Base-by-base conservation (phyloP, 2,329 filamentous ascomycete genomes). In the Aspergillus hiratsukae region DNA sequence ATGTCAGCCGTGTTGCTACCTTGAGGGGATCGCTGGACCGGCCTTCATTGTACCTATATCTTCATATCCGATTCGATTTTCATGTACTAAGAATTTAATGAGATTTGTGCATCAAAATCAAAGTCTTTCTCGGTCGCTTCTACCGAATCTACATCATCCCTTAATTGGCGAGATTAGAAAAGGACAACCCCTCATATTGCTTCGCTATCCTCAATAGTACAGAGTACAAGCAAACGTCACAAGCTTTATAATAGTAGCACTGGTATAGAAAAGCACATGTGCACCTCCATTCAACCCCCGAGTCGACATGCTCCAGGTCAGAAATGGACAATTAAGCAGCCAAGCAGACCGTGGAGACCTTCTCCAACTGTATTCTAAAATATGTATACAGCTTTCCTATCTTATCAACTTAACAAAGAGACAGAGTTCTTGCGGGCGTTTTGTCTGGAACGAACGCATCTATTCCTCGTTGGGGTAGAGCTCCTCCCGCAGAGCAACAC, bases 401-500 rank as follows among this genome's bases (percentile, higher is more conserved):
- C 64, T 69, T 65, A 59, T 51, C 66, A 61, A 66, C 64, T 59
- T 56, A 65, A 62, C 60, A 64, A 64, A 53, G 58, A 59, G 58
- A 63, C 56, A 56, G 48, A 59, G 29, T 45, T 49, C 29, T 46
- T 41, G 48, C 31, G 43, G 61, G 60, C 64, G 59, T 58, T 51
- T 45, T 46, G 49, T 41, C 35, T 50, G 54, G 51, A 51, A 51
- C 31, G 60, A 59, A 58, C 56, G 54, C 61, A 62, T 69, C 69
- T 76, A 75, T 64, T 72, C 65, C 69, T 74, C 73, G 57, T 82
- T 76, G 61, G 93, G 91, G 80, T 91, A 97, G 76, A 97, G 83
- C 71, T 90, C 87, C 83, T 97, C 93, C 83, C 94, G 96, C 69
- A 97, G 84, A 65, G 85, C 81, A 69, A 97, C 86, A 69, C 93